Evolutionary conservation across 2,329 filamentous ascomycete genomes (phyloP).

Genomic region (Ascocoryne sarcoides): DNA sequence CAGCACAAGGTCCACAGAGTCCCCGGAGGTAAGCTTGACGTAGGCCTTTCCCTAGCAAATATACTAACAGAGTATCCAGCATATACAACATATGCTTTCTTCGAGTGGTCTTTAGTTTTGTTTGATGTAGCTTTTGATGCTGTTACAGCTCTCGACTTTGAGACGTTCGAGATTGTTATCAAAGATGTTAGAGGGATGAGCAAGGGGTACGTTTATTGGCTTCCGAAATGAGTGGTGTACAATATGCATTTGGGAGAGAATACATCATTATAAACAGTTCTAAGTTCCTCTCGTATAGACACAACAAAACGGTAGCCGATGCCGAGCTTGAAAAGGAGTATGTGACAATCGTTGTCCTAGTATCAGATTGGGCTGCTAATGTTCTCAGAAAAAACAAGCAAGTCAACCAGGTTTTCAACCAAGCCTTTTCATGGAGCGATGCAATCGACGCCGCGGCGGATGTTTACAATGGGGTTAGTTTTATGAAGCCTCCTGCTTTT

Average conservation of each 20-base stretch:
- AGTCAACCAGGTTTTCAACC: conserved; percentile 59
- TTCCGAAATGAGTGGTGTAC: conserved; percentile 72
- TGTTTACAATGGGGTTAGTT: conserved; percentile 77
- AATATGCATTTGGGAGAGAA: conserved; percentile 28
- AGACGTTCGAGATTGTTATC: conserved; percentile 76
- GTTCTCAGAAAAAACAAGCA: conserved; percentile 62
- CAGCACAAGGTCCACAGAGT: conserved; percentile 96
- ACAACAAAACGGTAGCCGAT: conserved; percentile 37
- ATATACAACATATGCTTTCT: conserved; percentile 95
- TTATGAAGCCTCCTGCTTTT: conserved; percentile 12
- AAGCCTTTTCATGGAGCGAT: conserved; percentile 64
- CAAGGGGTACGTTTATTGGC: conserved; percentile 97
- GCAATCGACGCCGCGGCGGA: conserved; percentile 77
- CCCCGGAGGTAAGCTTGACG: conserved; percentile 68
- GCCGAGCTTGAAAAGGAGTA: conserved; percentile 65
- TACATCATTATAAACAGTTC: conserved; percentile 23
- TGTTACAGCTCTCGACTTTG: conserved; percentile 86
- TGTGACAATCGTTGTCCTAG: conserved; percentile 30
- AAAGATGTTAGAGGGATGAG: conserved; percentile 82
- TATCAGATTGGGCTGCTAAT: conserved; percentile 25
- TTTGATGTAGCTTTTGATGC: conserved; percentile 96
- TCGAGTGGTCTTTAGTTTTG: conserved; percentile 92
- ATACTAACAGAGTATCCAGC: conserved; percentile 44
- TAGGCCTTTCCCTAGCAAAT: background rate
- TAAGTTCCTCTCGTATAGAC: conserved; percentile 30